A percentile compares a stretch with the other conserved stretches of the same genome.
Conservation (phyloP, 2,329 filamentous ascomycete genomes). For the Fusarium begoniae region DNA sequence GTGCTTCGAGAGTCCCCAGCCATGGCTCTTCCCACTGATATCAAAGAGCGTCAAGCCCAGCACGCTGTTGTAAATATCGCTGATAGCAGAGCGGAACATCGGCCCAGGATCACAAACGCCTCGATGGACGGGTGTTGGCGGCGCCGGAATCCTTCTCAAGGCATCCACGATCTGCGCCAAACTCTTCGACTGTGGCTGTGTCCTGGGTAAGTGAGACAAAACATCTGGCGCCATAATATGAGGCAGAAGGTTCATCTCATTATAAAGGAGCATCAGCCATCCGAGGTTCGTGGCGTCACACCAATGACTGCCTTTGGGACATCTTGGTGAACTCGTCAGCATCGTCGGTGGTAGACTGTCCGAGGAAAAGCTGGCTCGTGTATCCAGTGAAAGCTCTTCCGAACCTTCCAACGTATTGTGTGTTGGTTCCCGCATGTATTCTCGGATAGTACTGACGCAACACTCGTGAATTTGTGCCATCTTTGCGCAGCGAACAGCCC, state of each 20-base stretch:
- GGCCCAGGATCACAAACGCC: constrained; percentile 61
- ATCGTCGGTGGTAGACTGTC: constrained; percentile 27
- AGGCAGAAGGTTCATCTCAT: constrained; percentile 56
- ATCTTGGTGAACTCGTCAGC: constrained; percentile 55
- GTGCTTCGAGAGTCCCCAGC: constrained; percentile 59
- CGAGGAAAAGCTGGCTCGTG: constrained; percentile 32
- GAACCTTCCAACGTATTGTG: constrained; percentile 21
- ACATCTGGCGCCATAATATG: constrained; percentile 50
- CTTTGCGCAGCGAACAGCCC: constrained; percentile 59
- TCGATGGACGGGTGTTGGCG: constrained; percentile 52
- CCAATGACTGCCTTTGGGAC: constrained; percentile 58
- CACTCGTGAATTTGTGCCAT: constrained; percentile 60
- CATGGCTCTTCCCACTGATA: constrained; percentile 57
- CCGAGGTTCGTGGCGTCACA: constrained; percentile 64
- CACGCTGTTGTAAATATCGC: constrained; percentile 62
- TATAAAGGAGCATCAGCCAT: constrained; percentile 62
- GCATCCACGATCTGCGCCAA: constrained; percentile 57
- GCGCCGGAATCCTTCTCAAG: constrained; percentile 55
- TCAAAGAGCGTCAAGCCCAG: constrained; percentile 59
- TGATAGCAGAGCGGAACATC: constrained; percentile 57
- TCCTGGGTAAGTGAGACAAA: constrained; percentile 36
- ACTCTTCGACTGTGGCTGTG: constrained; percentile 48
- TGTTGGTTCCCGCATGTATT: constrained; percentile 53
- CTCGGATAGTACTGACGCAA: constrained; percentile 55
- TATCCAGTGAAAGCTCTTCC: constrained; percentile 33